Conservation (phyloP, 192 early-diverging fungal species). For the Martensiomyces pterosporus region DNA sequence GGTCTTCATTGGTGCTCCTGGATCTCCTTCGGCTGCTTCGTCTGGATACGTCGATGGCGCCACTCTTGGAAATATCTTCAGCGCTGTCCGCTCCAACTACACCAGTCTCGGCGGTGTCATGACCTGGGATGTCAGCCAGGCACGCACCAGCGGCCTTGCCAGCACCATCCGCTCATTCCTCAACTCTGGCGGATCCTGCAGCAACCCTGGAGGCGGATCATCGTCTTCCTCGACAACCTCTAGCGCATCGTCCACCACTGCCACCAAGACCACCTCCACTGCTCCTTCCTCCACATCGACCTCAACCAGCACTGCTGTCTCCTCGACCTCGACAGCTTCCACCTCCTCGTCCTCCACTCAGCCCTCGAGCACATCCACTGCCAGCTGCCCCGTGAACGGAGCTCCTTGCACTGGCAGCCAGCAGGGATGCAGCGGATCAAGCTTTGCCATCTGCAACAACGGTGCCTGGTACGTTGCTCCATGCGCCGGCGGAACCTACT, state of each 20-base stretch:
- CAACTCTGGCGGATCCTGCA: constrained; percentile 23
- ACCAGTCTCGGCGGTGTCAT: constrained; percentile 63
- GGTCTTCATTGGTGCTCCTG: constrained; percentile 55
- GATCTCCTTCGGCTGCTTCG: constrained; percentile 51
- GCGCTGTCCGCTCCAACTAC: constrained; percentile 43
- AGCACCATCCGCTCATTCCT: constrained; percentile 21
- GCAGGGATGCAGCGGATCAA: constrained; percentile 43
- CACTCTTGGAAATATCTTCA: constrained; percentile 34
- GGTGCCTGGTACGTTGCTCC: not conserved
- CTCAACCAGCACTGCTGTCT: not conserved
- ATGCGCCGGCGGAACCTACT: constrained; percentile 20
- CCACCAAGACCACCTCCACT: not conserved
- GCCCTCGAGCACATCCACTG: constrained; percentile 22
- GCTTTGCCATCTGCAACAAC: constrained; percentile 45
- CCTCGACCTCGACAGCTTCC: constrained; percentile 14
- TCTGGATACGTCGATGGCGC: constrained; percentile 49
- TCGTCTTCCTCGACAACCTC: constrained; percentile 9
- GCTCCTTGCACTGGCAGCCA: constrained; percentile 32
- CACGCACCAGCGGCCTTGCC: constrained; percentile 37
- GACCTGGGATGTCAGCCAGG: constrained; percentile 57
- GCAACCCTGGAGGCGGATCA: constrained; percentile 12
- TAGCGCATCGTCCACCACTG: constrained; percentile 8
- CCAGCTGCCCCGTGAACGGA: constrained; percentile 42
- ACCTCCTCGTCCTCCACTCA: constrained; percentile 11
- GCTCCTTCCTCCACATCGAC: constrained; percentile 4